Evolutionary conservation across 2,329 filamentous ascomycete genomes (phyloP), one percentile per base, ranked within the genome.

Genomic region (Fusarium torulosum): DNA sequence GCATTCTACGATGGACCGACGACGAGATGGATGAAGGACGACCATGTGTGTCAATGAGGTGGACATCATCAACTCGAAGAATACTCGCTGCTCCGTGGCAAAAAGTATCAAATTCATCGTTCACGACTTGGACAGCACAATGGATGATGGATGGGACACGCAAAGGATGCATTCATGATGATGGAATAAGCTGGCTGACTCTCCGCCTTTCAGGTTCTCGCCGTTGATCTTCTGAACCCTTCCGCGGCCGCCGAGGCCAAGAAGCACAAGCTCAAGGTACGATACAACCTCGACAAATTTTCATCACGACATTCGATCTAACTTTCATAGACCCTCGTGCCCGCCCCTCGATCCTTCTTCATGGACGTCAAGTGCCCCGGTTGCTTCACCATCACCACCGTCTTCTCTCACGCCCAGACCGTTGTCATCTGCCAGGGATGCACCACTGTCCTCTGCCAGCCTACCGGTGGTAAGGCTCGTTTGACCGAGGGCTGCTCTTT

Each of bases 341-440:
- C 96, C 79, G 91, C 89, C 75, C 96, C 96, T 79, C 93, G 96
- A 83, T 98, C 95, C 76, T 99, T 98, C 92, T 99, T 99, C 93
- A 99, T 99, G 96, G 96, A 99, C 83, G 96, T 99, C 88, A 99
- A 99, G 92, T 99, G 96, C 92, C 96, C 96, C 83, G 96, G 96
- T 80, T 99, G 96, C 93, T 99, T 98, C 91, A 97, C 94, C 84
- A 99, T 99, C 90, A 99, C 96, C 84, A 99, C 96, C 84, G 96
- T 99, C 85, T 99, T 98, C 93, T 98, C 95, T 72, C 96, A 99
- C 90, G 96, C 96, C 84, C 96, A 99, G 90, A 99, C 96, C 82
- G 96, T 99, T 83, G 96, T 99, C 84, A 96, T 98, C 89, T 99
- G 96, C 91, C 94, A 94, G 81, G 96, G 96, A 79, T 99, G 96